Percentiles rank a stretch among this genome's conserved stretches.
phyloP scores from a whole-genome alignment of 371 early-diverging fungal species.

The Parasitella parasitica region DNA sequence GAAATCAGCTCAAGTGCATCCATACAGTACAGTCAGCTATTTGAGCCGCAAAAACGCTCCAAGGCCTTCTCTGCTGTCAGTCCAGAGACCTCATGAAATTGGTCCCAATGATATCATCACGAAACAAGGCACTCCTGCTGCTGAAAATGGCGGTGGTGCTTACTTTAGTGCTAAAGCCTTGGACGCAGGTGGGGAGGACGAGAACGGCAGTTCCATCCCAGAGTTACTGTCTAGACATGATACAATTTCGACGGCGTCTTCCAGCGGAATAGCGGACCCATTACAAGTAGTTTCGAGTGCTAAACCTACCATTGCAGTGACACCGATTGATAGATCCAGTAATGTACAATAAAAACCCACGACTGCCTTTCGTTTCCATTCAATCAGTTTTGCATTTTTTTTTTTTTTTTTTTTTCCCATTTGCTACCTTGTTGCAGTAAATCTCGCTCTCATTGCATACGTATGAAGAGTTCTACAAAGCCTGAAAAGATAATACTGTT shows the following conservation, averaged over 20 bases:
- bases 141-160: neutral
- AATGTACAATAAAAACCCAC: neutral
- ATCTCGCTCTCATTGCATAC: neutral
- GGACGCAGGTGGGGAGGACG: neutral
- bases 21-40: neutral
- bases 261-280: neutral
- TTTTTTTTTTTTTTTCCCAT: neutral
- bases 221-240: neutral
- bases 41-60: neutral
- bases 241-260: constrained; percentile 8
- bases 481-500: neutral
- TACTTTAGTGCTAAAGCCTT: neutral
- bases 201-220: neutral
- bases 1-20: neutral
- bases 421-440: neutral
- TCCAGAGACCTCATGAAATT: constrained; percentile 14
- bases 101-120: constrained; percentile 16
- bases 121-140: neutral
- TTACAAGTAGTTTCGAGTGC: neutral
- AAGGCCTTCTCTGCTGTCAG: neutral
- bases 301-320: neutral
- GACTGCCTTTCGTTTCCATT: neutral
- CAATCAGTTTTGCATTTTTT: neutral
- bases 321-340: neutral
- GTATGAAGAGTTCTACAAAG: neutral